These are phyloP conservation scores for Fragosphaeria purpurea DNA, from an alignment of 2,329 filamentous ascomycete genomes.

Conservation along the genomic window DNA sequence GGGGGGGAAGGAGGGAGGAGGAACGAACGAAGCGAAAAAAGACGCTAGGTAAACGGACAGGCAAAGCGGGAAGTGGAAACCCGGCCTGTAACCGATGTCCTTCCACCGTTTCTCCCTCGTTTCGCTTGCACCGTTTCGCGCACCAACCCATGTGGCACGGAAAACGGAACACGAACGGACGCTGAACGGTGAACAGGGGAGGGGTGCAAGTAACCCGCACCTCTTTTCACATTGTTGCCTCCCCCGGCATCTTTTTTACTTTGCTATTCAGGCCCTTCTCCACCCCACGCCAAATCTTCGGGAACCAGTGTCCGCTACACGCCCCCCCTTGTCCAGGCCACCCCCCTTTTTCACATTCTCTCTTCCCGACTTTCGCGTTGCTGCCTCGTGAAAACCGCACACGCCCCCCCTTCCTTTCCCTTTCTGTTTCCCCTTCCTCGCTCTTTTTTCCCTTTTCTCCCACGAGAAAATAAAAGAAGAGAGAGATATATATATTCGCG, in stretches of 20 bases:
- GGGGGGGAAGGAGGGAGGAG: neutral
- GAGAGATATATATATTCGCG: too few species aligned
- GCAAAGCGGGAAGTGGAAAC: too few species aligned
- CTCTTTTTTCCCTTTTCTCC: neutral
- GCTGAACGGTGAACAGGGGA: neutral
- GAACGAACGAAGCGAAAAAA: neutral
- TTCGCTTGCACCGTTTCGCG: too few species aligned
- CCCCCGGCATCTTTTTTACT: neutral
- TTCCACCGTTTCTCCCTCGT: neutral
- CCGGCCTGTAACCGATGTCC: too few species aligned
- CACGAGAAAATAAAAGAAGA: too few species aligned
- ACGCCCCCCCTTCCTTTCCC: constrained; percentile 6
- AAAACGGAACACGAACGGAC: neutral
- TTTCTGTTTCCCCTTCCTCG: neutral
- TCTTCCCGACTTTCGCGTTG: constrained; percentile 2
- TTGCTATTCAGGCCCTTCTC: neutral
- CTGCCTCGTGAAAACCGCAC: constrained; percentile 10
- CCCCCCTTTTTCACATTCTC: neutral
- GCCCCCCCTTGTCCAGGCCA: neutral
- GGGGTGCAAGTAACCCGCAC: neutral
- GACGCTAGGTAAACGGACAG: neutral
- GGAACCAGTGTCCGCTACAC: constrained; percentile 9
- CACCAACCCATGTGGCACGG: neutral
- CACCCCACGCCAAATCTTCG: constrained; percentile 8
- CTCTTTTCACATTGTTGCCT: neutral